A percentile compares a stretch with the other conserved stretches of the same genome.
These are phyloP conservation scores for Dioszegia hungarica DNA, from an alignment of 768 basidiomycete species.

Conservation along the genomic window DNA sequence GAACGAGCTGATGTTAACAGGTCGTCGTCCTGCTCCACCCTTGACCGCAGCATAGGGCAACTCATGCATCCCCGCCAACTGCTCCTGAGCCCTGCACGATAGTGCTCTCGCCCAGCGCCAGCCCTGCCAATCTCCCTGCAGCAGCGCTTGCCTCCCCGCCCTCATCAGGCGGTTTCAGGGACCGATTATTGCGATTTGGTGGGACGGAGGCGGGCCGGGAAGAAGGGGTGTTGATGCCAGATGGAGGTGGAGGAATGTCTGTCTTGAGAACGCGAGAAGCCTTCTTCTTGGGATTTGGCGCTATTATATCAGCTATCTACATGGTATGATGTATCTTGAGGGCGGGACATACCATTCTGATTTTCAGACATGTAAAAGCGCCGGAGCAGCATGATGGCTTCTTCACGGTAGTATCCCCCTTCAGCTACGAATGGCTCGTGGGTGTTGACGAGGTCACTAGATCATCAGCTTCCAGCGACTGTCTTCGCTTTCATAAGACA, in stretches of 20 bases:
- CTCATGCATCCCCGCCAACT: no score
- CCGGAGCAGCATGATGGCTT: constrained; percentile 78
- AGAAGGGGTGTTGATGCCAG: constrained; percentile 22
- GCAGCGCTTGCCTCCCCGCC: not conserved
- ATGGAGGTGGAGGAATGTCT: constrained; percentile 56
- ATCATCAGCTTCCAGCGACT: not conserved
- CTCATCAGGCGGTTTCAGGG: not conserved
- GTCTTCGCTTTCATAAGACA: constrained; percentile 14
- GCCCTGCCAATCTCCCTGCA: not conserved
- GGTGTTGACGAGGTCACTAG: constrained; percentile 57
- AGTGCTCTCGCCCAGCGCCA: no score
- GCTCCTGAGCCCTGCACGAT: no score
- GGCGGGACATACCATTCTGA: constrained; percentile 64
- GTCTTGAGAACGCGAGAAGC: constrained; percentile 77
- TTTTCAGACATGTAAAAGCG: constrained; percentile 93
- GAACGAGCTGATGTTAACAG: constrained; percentile 25
- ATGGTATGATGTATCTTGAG: not conserved
- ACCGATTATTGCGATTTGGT: not conserved
- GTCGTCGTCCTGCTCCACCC: constrained; percentile 41
- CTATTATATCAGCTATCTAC: constrained; percentile 51
- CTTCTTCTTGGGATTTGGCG: constrained; percentile 85
- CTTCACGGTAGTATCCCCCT: constrained; percentile 72
- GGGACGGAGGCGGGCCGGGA: constrained; percentile 12
- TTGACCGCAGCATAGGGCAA: not conserved
- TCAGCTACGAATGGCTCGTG: constrained; percentile 70